Evolutionary conservation across 345 rosid genomes (phyloP).

Genomic region (Triadica sebifera): DNA sequence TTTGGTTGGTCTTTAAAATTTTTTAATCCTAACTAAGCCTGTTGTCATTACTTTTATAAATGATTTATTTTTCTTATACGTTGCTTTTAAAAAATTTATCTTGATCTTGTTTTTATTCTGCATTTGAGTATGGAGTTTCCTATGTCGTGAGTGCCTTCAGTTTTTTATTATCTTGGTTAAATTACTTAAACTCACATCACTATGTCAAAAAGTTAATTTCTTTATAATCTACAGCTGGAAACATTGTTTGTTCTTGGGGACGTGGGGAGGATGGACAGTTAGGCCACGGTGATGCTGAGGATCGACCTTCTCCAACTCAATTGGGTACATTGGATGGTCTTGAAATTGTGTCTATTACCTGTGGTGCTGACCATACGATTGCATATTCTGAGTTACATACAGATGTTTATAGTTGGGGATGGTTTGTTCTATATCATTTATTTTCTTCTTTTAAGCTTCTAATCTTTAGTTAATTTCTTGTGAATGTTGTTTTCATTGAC

Average conservation of each 20-base stretch:
- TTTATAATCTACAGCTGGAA: slow-evolving; percentile 62
- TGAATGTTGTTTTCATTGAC: neutral
- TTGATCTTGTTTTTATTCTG: neutral
- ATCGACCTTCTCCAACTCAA: slow-evolving; percentile 73
- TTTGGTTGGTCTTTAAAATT: neutral
- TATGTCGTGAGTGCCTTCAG: neutral
- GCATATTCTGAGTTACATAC: slow-evolving; percentile 64
- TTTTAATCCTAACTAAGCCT: neutral
- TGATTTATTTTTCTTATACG: neutral
- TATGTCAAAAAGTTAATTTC: neutral
- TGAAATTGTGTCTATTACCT: slow-evolving; percentile 61
- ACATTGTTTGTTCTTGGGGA: slow-evolving; percentile 91
- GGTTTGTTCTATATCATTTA: slow-evolving; percentile 25
- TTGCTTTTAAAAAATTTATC: neutral
- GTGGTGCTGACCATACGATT: slow-evolving; percentile 94
- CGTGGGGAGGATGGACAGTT: slow-evolving; percentile 98
- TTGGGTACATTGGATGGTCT: slow-evolving; percentile 67
- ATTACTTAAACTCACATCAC: neutral
- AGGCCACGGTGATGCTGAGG: slow-evolving; percentile 96
- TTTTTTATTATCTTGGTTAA: neutral
- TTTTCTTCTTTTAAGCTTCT: slow-evolving; percentile 7
- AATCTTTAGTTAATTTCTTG: neutral
- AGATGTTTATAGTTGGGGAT: slow-evolving; percentile 93
- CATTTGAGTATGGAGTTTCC: neutral
- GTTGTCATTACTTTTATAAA: neutral